Conservation (phyloP, 2,329 filamentous ascomycete genomes). For the Aspergillus fumigatus region DNA sequence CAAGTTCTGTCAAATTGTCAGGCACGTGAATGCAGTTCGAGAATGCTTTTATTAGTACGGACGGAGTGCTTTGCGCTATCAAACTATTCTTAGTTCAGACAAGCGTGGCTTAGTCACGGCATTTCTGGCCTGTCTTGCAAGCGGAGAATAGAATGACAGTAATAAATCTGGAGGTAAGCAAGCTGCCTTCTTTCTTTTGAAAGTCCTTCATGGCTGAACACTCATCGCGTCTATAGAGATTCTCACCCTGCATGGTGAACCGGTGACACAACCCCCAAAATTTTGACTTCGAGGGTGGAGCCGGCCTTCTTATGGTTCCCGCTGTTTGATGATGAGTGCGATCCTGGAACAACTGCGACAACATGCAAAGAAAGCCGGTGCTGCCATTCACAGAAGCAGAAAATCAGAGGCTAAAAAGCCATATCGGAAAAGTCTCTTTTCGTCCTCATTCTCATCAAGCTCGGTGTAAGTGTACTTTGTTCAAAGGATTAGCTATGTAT, state of each 20-base stretch:
- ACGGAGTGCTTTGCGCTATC: background rate
- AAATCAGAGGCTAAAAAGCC: constrained; percentile 23
- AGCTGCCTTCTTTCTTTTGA: background rate
- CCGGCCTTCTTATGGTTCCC: constrained; percentile 24
- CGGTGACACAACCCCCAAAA: constrained; percentile 4
- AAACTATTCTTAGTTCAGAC: background rate
- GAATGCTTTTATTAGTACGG: background rate
- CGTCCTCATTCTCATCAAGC: constrained; percentile 19
- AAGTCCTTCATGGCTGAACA: background rate
- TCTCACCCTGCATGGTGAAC: background rate
- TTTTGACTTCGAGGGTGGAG: constrained; percentile 16
- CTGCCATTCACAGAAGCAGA: constrained; percentile 26
- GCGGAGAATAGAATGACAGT: background rate
- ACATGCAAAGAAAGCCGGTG: constrained; percentile 30
- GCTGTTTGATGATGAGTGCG: constrained; percentile 30
- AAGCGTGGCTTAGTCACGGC: background rate
- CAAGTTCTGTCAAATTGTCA: background rate
- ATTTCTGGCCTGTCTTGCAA: background rate
- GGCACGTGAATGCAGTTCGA: background rate
- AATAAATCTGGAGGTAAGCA: background rate
- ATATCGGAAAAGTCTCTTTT: constrained; percentile 18
- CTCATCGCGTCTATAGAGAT: background rate
- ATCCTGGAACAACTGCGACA: constrained; percentile 29
- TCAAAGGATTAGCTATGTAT: background rate
- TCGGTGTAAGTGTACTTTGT: constrained; percentile 18